Evolutionary conservation across 202 grass and related monocot genomes (phyloP).

Genomic region (Setaria viridis): DNA sequence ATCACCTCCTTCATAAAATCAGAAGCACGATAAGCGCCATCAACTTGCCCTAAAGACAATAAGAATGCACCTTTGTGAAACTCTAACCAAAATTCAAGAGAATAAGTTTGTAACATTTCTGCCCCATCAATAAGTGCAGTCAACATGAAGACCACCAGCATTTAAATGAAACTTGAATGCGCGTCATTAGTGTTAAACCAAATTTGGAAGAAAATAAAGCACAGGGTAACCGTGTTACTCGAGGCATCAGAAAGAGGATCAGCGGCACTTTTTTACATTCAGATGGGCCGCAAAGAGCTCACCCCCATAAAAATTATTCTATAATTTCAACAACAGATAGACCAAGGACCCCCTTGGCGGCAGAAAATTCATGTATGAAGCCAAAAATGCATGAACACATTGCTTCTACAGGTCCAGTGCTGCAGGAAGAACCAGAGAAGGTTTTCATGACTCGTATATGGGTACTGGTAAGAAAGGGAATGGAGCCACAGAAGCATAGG

Average conservation of each 20-base stretch:
- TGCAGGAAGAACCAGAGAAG: neutral
- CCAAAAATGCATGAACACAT: slow-evolving; percentile 3
- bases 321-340: slow-evolving; percentile 21
- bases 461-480: slow-evolving; percentile 90
- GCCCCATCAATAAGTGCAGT: neutral
- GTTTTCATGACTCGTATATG: slow-evolving; percentile 59
- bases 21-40: no score
- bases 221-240: neutral
- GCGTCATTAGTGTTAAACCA: neutral
- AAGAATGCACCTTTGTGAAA: neutral
- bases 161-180: neutral
- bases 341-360: neutral
- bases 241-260: neutral
- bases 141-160: neutral
- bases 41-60: neutral
- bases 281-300: neutral
- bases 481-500: slow-evolving; percentile 84
- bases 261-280: slow-evolving; percentile 17
- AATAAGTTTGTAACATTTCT: neutral
- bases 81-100: neutral
- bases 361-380: slow-evolving; percentile 15
- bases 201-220: neutral
- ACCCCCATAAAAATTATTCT: slow-evolving; percentile 19
- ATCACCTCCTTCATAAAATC: no score
- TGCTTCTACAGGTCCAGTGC: neutral